Evolutionary conservation across 345 rosid genomes (phyloP).

Genomic region (Sisymbrium altissimum): DNA sequence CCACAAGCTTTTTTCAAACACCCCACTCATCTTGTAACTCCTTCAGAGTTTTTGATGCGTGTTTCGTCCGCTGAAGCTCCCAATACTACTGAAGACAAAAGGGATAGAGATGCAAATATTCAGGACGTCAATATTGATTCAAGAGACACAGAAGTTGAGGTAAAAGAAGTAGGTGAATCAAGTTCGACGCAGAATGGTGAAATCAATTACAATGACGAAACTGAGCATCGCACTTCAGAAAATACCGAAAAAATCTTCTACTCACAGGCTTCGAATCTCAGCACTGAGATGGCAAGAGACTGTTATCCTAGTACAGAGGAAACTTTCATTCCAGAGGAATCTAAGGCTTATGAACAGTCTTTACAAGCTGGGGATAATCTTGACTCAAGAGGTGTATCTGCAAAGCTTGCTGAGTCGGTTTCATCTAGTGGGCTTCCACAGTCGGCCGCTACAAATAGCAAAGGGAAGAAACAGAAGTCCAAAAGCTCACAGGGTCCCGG

Average conservation of each 20-base stretch:
- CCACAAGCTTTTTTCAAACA: slow-evolving; percentile 52
- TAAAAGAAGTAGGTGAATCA: slow-evolving; percentile 59
- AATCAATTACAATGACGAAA: slow-evolving; percentile 36
- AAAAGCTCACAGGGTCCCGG: slow-evolving; percentile 51
- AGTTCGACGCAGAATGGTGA: slow-evolving; percentile 46
- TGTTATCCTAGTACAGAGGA: slow-evolving; percentile 43
- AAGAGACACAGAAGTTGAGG: slow-evolving; percentile 51
- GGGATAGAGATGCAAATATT: slow-evolving; percentile 44
- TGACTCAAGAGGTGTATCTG: slow-evolving; percentile 42
- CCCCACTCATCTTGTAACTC: slow-evolving; percentile 86
- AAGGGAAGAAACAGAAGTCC: slow-evolving; percentile 62
- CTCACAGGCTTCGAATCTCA: slow-evolving; percentile 73
- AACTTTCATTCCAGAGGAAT: slow-evolving; percentile 36
- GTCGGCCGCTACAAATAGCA: slow-evolving; percentile 40
- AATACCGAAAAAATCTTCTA: slow-evolving; percentile 50
- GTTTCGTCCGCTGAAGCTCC: slow-evolving; percentile 55
- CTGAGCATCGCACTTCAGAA: slow-evolving; percentile 39
- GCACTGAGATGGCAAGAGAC: slow-evolving; percentile 56
- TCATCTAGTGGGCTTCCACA: slow-evolving; percentile 36
- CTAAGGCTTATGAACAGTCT: slow-evolving; percentile 38
- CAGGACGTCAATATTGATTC: slow-evolving; percentile 48
- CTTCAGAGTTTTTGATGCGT: slow-evolving; percentile 69
- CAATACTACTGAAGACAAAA: slow-evolving; percentile 40
- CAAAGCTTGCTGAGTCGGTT: slow-evolving; percentile 44
- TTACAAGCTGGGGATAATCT: slow-evolving; percentile 40